A percentile compares a stretch with the other conserved stretches of the same genome.
Evolutionary conservation across 2,329 filamentous ascomycete species (phyloP).

Genomic region (Diaporthe australafricana): DNA sequence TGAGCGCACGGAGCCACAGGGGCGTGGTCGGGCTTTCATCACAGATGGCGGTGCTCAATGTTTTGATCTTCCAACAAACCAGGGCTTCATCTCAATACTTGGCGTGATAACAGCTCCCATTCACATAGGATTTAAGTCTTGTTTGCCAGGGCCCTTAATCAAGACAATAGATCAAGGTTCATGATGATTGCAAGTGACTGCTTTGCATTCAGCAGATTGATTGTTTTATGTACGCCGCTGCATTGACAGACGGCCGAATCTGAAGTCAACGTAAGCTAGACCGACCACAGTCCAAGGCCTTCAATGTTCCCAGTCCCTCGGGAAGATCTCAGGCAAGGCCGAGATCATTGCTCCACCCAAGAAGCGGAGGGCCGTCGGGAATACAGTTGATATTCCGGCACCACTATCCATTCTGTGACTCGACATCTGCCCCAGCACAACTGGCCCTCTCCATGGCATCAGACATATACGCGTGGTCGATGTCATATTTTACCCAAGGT

Average conservation of each 20-base stretch:
- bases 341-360: not conserved
- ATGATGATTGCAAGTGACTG: not conserved
- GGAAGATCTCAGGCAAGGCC: not conserved
- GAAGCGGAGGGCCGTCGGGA: not conserved
- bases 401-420: slow-evolving; percentile 5
- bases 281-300: not conserved
- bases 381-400: slow-evolving; percentile 1
- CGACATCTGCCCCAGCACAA: not conserved
- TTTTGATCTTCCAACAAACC: not conserved
- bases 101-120: not conserved
- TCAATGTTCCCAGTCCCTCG: not conserved
- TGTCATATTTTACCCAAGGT: not conserved
- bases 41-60: not conserved
- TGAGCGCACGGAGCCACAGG: too few species aligned
- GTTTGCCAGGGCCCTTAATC: not conserved
- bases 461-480: slow-evolving; percentile 6
- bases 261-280: not conserved
- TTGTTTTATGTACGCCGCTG: not conserved
- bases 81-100: not conserved
- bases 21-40: not conserved
- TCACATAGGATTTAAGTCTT: too few species aligned
- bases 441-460: not conserved
- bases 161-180: not conserved
- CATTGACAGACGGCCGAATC: not conserved
- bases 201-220: not conserved